phyloP scores from a whole-genome alignment of 441 rosid species.

The Macaranga tanarius region DNA sequence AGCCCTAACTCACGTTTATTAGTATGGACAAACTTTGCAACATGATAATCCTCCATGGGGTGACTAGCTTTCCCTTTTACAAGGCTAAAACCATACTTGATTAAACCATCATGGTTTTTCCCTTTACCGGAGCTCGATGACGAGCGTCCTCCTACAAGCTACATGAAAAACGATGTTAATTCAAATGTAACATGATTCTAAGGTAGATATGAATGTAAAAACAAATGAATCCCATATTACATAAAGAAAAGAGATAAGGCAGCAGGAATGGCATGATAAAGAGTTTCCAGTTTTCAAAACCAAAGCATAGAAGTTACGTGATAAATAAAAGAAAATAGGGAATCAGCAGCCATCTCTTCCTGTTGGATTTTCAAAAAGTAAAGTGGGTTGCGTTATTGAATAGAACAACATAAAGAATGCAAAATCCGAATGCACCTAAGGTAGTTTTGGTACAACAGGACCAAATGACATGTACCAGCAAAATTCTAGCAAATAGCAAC shows the following conservation, averaged over 20 bases:
- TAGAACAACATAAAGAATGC: neutral
- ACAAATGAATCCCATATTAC: neutral
- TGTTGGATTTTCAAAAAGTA: neutral
- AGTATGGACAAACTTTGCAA: slow-evolving; percentile 61
- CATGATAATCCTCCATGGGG: slow-evolving; percentile 96
- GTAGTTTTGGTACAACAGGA: no score
- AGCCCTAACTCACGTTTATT: slow-evolving; percentile 76
- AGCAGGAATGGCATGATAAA: neutral
- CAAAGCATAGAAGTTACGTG: neutral
- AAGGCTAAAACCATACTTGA: slow-evolving; percentile 76
- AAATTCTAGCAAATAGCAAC: neutral
- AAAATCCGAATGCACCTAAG: no score
- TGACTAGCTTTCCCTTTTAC: slow-evolving; percentile 90
- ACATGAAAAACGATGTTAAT: slow-evolving; percentile 18
- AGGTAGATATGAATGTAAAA: neutral
- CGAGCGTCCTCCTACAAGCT: slow-evolving; percentile 52
- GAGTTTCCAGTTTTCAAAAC: neutral
- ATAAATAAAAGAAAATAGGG: neutral
- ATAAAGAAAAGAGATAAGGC: neutral
- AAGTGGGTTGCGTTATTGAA: no score
- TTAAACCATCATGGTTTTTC: slow-evolving; percentile 50
- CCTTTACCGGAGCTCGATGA: slow-evolving; percentile 75
- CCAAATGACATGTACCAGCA: no score
- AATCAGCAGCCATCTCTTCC: neutral
- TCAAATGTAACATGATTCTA: slow-evolving; percentile 4